A percentile compares a stretch with the other conserved stretches of the same genome.
phyloP scores from a whole-genome alignment of 164 flowering plant genomes.

The Umbilicus rupestris region DNA sequence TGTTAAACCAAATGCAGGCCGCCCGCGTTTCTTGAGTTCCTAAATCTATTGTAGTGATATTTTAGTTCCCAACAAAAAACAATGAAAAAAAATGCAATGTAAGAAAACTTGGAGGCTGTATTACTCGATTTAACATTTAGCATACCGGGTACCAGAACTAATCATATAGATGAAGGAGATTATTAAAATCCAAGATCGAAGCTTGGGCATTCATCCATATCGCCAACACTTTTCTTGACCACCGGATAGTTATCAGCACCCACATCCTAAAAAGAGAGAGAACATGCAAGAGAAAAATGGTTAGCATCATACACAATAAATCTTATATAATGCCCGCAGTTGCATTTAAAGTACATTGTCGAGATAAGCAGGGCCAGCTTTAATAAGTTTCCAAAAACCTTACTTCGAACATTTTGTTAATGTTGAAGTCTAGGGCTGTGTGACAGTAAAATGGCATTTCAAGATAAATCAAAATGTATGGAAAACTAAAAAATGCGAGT shows the following conservation, averaged over 20 bases:
- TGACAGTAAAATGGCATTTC: background rate
- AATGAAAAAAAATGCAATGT: too few relatives aligned
- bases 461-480: background rate
- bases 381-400: background rate
- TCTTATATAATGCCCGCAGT: background rate
- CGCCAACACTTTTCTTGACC: conserved; percentile 8
- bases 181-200: conserved; percentile 55
- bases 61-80: too few relatives aligned
- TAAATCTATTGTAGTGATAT: too few relatives aligned
- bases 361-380: background rate
- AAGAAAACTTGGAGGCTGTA: too few relatives aligned
- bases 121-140: background rate
- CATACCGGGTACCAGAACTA: background rate
- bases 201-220: conserved; percentile 35
- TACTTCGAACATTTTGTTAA: background rate
- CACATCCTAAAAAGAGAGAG: background rate
- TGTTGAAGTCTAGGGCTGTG: background rate
- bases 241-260: conserved; percentile 5
- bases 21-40: too few relatives aligned
- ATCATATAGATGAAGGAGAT: background rate
- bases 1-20: too few relatives aligned
- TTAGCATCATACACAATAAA: background rate
- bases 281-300: conserved; percentile 1
- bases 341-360: background rate
- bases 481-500: too few relatives aligned